Conservation (phyloP, 208 protist genomes). For the Novymonas esmeraldas region DNA sequence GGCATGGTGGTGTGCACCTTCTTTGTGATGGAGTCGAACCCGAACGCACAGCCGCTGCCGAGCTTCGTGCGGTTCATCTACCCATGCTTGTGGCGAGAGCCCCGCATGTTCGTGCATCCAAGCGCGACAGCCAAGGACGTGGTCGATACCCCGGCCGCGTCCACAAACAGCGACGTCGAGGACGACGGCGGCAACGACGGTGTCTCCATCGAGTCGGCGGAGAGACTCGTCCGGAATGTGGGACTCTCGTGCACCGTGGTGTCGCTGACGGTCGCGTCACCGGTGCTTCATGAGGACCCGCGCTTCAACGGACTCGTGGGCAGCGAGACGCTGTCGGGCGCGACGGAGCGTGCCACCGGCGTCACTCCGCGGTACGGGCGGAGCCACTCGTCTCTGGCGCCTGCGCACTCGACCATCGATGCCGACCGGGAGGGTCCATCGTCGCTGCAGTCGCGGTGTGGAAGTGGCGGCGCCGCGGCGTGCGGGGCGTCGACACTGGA, state of each 20-base stretch:
- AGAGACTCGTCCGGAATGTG: constrained; percentile 7
- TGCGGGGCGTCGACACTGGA: too few species aligned
- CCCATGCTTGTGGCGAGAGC: constrained; percentile 38
- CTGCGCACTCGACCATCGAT: too few species aligned
- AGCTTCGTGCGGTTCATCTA: constrained; percentile 22
- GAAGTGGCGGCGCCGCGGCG: too few species aligned
- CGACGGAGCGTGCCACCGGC: not conserved
- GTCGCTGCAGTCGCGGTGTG: too few species aligned
- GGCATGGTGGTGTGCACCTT: constrained; percentile 50
- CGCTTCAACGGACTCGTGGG: constrained; percentile 18
- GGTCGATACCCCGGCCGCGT: not conserved
- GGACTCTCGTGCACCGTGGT: constrained; percentile 9
- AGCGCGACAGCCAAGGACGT: not conserved
- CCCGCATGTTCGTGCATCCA: constrained; percentile 31
- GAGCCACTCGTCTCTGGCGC: not conserved
- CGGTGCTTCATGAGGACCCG: constrained; percentile 13
- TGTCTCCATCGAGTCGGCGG: constrained; percentile 1
- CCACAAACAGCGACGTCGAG: not conserved
- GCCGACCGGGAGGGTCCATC: too few species aligned
- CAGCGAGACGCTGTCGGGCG: constrained; percentile 3
- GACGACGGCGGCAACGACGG: constrained; percentile 8
- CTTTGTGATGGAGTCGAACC: constrained; percentile 65
- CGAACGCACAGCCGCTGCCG: constrained; percentile 50
- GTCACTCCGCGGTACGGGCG: constrained; percentile 7
- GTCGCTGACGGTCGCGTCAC: constrained; percentile 8